phyloP scores from a whole-genome alignment of 768 basidiomycete genomes.

The Trichaptum fuscoviolaceum region DNA sequence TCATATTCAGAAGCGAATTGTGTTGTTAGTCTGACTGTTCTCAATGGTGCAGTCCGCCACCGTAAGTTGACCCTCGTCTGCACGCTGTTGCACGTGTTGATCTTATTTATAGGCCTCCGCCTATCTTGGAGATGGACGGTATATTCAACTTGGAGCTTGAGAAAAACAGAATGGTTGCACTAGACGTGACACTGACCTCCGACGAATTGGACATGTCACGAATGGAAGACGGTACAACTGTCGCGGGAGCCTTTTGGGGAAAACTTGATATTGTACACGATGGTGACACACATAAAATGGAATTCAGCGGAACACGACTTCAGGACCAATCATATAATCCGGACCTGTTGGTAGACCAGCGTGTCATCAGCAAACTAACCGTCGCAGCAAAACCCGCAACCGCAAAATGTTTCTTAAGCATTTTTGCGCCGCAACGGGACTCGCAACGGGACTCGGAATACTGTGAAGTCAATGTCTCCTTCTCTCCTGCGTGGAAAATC shows the following conservation, averaged over 20 bases:
- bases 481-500: constrained; percentile 71
- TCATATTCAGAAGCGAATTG: not conserved
- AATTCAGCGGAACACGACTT: constrained; percentile 76
- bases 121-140: constrained; percentile 82
- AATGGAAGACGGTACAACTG: constrained; percentile 84
- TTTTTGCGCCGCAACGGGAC: constrained; percentile 62
- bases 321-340: constrained; percentile 54
- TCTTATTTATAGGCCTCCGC: constrained; percentile 42
- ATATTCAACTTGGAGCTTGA: constrained; percentile 76
- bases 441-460: no score
- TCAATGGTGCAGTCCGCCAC: constrained; percentile 36
- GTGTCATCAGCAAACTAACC: constrained; percentile 72
- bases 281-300: constrained; percentile 73
- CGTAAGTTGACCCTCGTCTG: constrained; percentile 31
- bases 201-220: constrained; percentile 88
- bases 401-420: constrained; percentile 71
- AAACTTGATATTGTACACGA: constrained; percentile 79
- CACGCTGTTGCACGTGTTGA: constrained; percentile 10
- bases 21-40: constrained; percentile 2
- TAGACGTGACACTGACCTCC: constrained; percentile 75
- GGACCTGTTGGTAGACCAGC: constrained; percentile 70
- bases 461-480: constrained; percentile 70
- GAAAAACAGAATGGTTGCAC: constrained; percentile 73
- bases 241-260: constrained; percentile 85
- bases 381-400: constrained; percentile 67